These are phyloP conservation scores for Omphalea diandra DNA, from an alignment of 441 rosid species.

Conservation along the genomic window DNA sequence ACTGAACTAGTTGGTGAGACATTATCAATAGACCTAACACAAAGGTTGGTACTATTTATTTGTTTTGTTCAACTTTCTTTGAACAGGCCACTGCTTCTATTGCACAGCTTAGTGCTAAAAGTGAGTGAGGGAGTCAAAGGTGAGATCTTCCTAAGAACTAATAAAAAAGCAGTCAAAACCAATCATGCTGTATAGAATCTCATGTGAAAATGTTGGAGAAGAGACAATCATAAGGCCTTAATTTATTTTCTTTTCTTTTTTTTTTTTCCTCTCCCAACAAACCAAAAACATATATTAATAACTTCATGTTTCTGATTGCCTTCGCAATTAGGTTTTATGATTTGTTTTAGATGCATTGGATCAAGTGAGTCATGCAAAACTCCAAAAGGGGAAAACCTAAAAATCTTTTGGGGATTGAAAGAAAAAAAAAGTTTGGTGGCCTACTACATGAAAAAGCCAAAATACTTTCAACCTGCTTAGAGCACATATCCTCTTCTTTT, in stretches of 20 bases:
- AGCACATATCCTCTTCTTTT: neutral
- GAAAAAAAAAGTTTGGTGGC: slow-evolving; percentile 35
- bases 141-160: slow-evolving; percentile 31
- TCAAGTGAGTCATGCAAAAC: slow-evolving; percentile 43
- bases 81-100: slow-evolving; percentile 1
- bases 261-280: neutral
- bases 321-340: slow-evolving; percentile 29
- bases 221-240: slow-evolving; percentile 42
- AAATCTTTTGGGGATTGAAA: slow-evolving; percentile 23
- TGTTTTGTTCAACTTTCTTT: neutral
- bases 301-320: slow-evolving; percentile 15
- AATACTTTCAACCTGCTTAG: slow-evolving; percentile 30
- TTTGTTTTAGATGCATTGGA: slow-evolving; percentile 41
- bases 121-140: slow-evolving; percentile 42
- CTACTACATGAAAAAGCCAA: slow-evolving; percentile 41
- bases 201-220: slow-evolving; percentile 65
- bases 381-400: slow-evolving; percentile 37
- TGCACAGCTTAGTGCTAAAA: slow-evolving; percentile 12
- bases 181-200: slow-evolving; percentile 70
- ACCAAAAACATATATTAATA: neutral
- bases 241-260: slow-evolving; percentile 1
- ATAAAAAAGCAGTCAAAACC: slow-evolving; percentile 75
- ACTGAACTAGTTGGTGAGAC: neutral
- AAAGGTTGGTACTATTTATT: neutral
- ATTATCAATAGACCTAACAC: slow-evolving; percentile 1